Evolutionary conservation across 108 stramenopile genomes (phyloP).

Genomic region (Cyclostephanos invisitatus): DNA sequence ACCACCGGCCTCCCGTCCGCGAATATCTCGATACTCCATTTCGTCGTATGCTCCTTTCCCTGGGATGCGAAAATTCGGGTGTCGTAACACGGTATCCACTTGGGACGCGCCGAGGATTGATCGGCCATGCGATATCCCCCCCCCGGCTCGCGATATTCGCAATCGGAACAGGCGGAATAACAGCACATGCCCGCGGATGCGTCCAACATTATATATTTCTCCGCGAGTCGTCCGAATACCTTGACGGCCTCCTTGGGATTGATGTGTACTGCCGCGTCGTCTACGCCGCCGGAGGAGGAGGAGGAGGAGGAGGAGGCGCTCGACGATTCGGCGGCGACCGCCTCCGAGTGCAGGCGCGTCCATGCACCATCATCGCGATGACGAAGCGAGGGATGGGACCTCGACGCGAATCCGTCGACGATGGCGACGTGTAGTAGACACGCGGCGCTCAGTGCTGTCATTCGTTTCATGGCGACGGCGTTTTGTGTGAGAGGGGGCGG

Average conservation of each 20-base stretch:
- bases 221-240: constrained; percentile 81
- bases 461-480: neutral
- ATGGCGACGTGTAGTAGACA: constrained; percentile 3
- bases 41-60: constrained; percentile 76
- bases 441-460: neutral
- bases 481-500: too few relatives aligned
- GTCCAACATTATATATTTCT: constrained; percentile 88
- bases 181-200: constrained; percentile 82
- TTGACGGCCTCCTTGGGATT: constrained; percentile 82
- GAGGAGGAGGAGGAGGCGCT: too few relatives aligned
- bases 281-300: too few relatives aligned
- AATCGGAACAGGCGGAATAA: constrained; percentile 71
- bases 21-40: constrained; percentile 74
- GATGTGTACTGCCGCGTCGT: constrained; percentile 27
- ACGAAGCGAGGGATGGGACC: neutral
- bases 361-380: neutral
- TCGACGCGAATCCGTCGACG: constrained; percentile 21
- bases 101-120: constrained; percentile 73
- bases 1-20: constrained; percentile 55
- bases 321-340: constrained; percentile 17
- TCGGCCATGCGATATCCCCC: constrained; percentile 87
- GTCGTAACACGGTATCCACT: constrained; percentile 84
- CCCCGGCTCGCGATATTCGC: constrained; percentile 66
- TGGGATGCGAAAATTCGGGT: constrained; percentile 56
- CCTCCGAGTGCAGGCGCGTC: constrained; percentile 24